A percentile compares a stretch with the other conserved stretches of the same genome.
Conservation (phyloP, 805 yeast genomes). For the Candida odintsovae region DNA sequence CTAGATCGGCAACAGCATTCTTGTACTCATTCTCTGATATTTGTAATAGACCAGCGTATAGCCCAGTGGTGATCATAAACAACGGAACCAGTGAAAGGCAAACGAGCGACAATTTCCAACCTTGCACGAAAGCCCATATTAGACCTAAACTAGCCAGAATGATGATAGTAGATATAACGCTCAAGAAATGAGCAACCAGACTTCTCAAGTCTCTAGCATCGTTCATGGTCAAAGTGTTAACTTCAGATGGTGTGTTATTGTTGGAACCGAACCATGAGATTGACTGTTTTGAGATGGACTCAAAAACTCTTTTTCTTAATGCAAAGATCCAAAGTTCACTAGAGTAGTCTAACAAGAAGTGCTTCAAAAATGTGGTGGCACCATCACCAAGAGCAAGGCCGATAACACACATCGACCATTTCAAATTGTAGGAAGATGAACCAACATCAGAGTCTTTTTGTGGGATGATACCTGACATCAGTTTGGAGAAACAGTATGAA, state of each 20-base stretch:
- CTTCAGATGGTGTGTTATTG: slow-evolving; percentile 39
- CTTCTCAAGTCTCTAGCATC: slow-evolving; percentile 75
- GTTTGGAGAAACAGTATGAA: slow-evolving; percentile 68
- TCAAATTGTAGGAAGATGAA: slow-evolving; percentile 30
- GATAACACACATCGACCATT: slow-evolving; percentile 68
- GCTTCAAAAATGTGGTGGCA: slow-evolving; percentile 42
- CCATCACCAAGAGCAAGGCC: slow-evolving; percentile 64
- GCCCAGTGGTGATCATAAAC: slow-evolving; percentile 43
- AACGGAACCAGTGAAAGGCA: slow-evolving; percentile 73
- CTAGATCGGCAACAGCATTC: slow-evolving; percentile 45
- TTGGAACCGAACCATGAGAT: slow-evolving; percentile 44
- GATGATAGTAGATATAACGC: slow-evolving; percentile 46
- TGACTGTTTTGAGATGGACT: slow-evolving; percentile 44
- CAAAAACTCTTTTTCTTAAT: slow-evolving; percentile 46
- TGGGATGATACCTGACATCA: slow-evolving; percentile 60
- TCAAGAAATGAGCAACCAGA: slow-evolving; percentile 56
- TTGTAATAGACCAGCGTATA: slow-evolving; percentile 48
- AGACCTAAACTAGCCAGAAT: slow-evolving; percentile 55
- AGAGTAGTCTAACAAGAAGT: slow-evolving; percentile 43
- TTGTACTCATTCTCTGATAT: slow-evolving; percentile 57
- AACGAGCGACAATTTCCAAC: slow-evolving; percentile 85
- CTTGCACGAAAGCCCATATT: slow-evolving; percentile 70
- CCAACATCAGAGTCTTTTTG: slow-evolving; percentile 26
- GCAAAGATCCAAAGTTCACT: slow-evolving; percentile 64
- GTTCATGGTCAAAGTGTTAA: slow-evolving; percentile 67